A percentile compares a stretch with the other conserved stretches of the same genome.
These are phyloP conservation scores for Agaricales sp. DNA, from an alignment of 1,284 basidiomycete genomes.

Conservation along the genomic window DNA sequence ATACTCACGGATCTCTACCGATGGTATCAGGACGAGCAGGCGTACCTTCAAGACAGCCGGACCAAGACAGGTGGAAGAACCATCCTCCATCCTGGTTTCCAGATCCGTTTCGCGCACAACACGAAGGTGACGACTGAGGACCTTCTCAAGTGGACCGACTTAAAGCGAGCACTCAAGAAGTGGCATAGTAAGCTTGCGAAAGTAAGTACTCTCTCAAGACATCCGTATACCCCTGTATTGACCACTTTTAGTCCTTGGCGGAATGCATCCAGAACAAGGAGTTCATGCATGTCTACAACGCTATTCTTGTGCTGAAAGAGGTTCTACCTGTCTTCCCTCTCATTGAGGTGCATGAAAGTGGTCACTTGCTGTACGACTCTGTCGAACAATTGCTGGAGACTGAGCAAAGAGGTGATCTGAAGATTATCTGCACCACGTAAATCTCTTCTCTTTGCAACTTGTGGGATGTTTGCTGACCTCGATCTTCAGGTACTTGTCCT, in stretches of 20 bases:
- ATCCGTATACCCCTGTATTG: background rate
- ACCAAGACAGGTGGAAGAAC: slow-evolving; percentile 56
- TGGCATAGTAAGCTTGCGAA: slow-evolving; percentile 71
- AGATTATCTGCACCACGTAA: slow-evolving; percentile 72
- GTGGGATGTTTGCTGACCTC: background rate
- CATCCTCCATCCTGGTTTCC: slow-evolving; percentile 56
- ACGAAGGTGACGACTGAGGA: slow-evolving; percentile 34
- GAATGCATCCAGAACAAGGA: slow-evolving; percentile 67
- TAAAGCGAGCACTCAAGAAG: slow-evolving; percentile 66
- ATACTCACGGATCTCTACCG: slow-evolving; percentile 66
- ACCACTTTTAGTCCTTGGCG: slow-evolving; percentile 37
- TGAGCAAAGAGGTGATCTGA: slow-evolving; percentile 75
- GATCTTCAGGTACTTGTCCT: slow-evolving; percentile 50
- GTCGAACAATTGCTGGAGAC: slow-evolving; percentile 62
- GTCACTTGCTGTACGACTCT: slow-evolving; percentile 47
- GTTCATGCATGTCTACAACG: slow-evolving; percentile 93
- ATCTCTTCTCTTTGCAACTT: too few species aligned
- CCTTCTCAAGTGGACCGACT: slow-evolving; percentile 60
- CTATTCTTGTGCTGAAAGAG: slow-evolving; percentile 83
- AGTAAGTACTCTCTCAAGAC: slow-evolving; percentile 26
- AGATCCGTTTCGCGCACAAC: slow-evolving; percentile 40
- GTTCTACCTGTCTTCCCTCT: slow-evolving; percentile 83
- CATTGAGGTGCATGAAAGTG: slow-evolving; percentile 42
- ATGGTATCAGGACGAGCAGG: slow-evolving; percentile 67
- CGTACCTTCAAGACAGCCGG: slow-evolving; percentile 57